Conservation (phyloP, 2,329 filamentous ascomycete species). For the Neocucurbitaria cava region DNA sequence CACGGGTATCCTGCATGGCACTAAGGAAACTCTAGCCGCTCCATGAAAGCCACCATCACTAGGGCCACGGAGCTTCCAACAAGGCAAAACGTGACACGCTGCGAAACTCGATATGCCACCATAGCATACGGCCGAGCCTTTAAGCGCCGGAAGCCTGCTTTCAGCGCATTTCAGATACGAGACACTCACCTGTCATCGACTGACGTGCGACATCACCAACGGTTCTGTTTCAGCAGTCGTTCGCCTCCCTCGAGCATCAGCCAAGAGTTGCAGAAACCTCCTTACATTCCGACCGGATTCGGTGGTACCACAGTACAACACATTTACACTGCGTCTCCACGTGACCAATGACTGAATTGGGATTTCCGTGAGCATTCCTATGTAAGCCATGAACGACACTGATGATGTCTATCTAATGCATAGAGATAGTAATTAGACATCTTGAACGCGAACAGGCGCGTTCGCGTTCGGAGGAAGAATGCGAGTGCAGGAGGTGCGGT, state of each 20-base stretch:
- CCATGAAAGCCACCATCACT: background rate
- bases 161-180: constrained; percentile 17
- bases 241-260: constrained; percentile 21
- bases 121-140: constrained; percentile 3
- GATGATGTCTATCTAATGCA: constrained; percentile 8
- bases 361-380: constrained; percentile 31
- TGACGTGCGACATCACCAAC: constrained; percentile 36
- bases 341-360: constrained; percentile 16
- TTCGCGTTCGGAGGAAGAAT: constrained; percentile 14
- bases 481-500: background rate
- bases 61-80: constrained; percentile 10
- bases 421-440: constrained; percentile 8
- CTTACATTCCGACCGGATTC: constrained; percentile 32
- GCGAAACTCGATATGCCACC: constrained; percentile 6
- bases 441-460: background rate
- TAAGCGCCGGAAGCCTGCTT: constrained; percentile 12
- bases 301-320: constrained; percentile 30
- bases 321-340: constrained; percentile 19
- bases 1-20: constrained; percentile 38
- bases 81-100: constrained; percentile 13
- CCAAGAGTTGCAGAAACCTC: constrained; percentile 27
- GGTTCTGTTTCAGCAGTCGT: constrained; percentile 31
- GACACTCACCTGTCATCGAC: constrained; percentile 29
- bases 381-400: constrained; percentile 33
- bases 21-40: constrained; percentile 18